Evolutionary conservation across 805 yeast species (phyloP).

Genomic region (Suhomyces vadensis): DNA sequence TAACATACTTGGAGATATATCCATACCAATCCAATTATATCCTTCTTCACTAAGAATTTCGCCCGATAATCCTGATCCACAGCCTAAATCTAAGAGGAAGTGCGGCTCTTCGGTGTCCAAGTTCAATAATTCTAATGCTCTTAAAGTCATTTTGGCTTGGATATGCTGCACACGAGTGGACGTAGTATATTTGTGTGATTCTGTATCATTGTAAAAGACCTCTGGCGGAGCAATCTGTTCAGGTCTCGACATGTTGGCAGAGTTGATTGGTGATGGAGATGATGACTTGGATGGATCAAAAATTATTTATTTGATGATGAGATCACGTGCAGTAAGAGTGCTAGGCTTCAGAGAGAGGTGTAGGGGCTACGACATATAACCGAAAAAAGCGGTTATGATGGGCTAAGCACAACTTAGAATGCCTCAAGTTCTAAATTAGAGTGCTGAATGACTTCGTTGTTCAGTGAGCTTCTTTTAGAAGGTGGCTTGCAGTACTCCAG

Average conservation of each 20-base stretch:
- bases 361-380: too few species aligned
- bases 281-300: not conserved
- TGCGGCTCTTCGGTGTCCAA: conserved; percentile 60
- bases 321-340: conserved; percentile 4
- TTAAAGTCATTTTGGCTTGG: conserved; percentile 94
- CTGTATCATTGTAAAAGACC: conserved; percentile 87
- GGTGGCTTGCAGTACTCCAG: too few species aligned
- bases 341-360: too few species aligned
- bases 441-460: too few species aligned
- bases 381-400: too few species aligned
- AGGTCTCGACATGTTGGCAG: conserved; percentile 78
- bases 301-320: not conserved
- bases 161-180: conserved; percentile 97
- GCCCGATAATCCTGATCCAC: conserved; percentile 96
- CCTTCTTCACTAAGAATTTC: conserved; percentile 93
- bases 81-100: conserved; percentile 86
- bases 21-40: conserved; percentile 94
- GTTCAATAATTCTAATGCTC: conserved; percentile 87
- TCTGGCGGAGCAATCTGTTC: conserved; percentile 97
- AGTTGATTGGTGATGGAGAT: not conserved
- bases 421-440: too few species aligned
- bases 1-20: conserved; percentile 92
- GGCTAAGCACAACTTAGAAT: too few species aligned
- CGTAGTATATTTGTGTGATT: conserved; percentile 85
- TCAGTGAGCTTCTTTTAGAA: too few species aligned